phyloP scores from a whole-genome alignment of 306 rosid genomes.

The Mimosa pudica region DNA sequence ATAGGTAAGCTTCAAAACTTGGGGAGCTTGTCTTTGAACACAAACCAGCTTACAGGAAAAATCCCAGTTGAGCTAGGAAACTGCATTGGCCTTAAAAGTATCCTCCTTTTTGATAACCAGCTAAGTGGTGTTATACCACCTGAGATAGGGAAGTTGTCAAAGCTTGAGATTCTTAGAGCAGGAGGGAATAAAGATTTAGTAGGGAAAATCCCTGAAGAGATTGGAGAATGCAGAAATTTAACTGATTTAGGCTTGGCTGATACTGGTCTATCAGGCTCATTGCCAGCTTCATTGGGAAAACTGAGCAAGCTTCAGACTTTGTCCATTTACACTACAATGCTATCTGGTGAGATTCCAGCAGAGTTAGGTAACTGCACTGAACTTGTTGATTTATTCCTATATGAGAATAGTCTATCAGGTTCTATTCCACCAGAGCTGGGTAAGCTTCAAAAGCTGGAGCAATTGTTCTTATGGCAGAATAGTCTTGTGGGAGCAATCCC shows the following conservation, averaged over 20 bases:
- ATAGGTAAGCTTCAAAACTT: slow-evolving; percentile 61
- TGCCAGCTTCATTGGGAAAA: slow-evolving; percentile 78
- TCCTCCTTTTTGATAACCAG: slow-evolving; percentile 67
- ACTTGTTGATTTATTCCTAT: slow-evolving; percentile 75
- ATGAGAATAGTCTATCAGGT: slow-evolving; percentile 84
- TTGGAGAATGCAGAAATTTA: slow-evolving; percentile 76
- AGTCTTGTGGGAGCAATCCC: slow-evolving; percentile 74
- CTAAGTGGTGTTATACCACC: slow-evolving; percentile 56
- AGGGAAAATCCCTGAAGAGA: slow-evolving; percentile 76
- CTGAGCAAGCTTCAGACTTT: slow-evolving; percentile 69
- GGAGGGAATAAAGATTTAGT: slow-evolving; percentile 80
- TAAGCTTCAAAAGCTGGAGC: slow-evolving; percentile 73
- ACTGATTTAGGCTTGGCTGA: slow-evolving; percentile 81
- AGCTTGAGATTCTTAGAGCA: slow-evolving; percentile 68
- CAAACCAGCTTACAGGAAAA: slow-evolving; percentile 74
- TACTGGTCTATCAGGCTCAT: slow-evolving; percentile 67
- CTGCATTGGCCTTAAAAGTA: slow-evolving; percentile 51
- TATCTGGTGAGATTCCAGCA: slow-evolving; percentile 87
- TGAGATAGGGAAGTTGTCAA: slow-evolving; percentile 55
- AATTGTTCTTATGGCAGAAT: slow-evolving; percentile 85
- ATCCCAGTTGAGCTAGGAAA: slow-evolving; percentile 65
- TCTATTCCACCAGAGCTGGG: slow-evolving; percentile 82
- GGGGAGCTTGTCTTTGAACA: slow-evolving; percentile 61
- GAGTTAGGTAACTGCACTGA: slow-evolving; percentile 91
- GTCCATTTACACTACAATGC: slow-evolving; percentile 88